Evolutionary conservation across 139 green algal species (phyloP), one percentile per base, ranked within the genome.

Genomic region (Gonium pectorale): DNA sequence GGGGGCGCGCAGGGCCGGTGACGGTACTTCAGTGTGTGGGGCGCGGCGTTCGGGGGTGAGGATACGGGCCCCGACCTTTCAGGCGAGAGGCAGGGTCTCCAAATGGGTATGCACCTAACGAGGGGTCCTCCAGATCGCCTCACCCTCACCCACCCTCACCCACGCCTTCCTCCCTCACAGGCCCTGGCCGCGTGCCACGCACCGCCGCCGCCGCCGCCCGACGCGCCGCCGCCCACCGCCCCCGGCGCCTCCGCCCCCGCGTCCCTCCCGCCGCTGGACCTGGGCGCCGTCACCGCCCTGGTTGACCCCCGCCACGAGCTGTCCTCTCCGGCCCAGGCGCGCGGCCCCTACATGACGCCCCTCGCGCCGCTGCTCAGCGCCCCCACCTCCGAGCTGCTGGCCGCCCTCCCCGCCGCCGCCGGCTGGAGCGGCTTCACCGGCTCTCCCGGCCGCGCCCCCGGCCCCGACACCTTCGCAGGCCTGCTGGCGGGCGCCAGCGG

Each of bases 221-320:
- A 26, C 44, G 31, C 66, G 44, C 56, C 46, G 37, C 56, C 43
- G 41, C 79, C n/a, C 35, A 26, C 54, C 11, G 60, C 46, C 17
- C 51, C 71, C 31, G 51, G 29, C 17, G 40, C 40, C 43, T 17
- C 54, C 5, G 62, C 41, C n/a, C 62, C 67, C 5, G 9, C 60
- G 9, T 3, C 60, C 0, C 43, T 77, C n/a, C 70, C 83, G 37
- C 66, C 78, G 5, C 63, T 92, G 27, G 88, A 92, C 56, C 38
- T 91, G 3, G 52, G 66, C 22, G 46, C 67, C 19, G 9, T 91
- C 41, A 88, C 66, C 8, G 83, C 87, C 72, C 46, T 93, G n/a
- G 72, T 86, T 17, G 90, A 93, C 67, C 72, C 86, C 1, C 67
- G 75, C 17, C 80, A 86, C 80, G 85, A 93, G 67, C 80, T 82